Evolutionary conservation across 306 rosid genomes (phyloP).

Genomic region (Glycine latifolia): DNA sequence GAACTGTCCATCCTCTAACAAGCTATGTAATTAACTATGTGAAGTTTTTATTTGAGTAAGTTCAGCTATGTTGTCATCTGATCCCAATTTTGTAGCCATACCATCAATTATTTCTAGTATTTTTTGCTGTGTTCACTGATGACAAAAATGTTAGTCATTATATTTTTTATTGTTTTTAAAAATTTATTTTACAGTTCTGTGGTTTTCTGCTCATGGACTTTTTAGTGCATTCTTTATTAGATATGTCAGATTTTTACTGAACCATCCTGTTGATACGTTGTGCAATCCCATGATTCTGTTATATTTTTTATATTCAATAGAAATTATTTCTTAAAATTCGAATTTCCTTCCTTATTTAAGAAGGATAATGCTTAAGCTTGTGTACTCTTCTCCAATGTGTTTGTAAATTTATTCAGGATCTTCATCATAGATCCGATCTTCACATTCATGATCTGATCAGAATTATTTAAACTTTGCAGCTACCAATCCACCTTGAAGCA

Average conservation of each 20-base stretch:
- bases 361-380: too few species aligned
- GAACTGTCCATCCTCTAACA: slow-evolving; percentile 97
- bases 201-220: slow-evolving; percentile 3
- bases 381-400: too few species aligned
- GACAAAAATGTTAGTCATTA: slow-evolving; percentile 12
- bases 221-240: not conserved
- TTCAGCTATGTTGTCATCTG: slow-evolving; percentile 30
- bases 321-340: too few species aligned
- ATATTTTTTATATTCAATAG: too few species aligned
- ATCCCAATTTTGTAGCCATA: slow-evolving; percentile 17
- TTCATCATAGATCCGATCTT: slow-evolving; percentile 6
- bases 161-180: not conserved
- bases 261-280: too few species aligned
- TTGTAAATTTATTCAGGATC: not conserved
- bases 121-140: not conserved
- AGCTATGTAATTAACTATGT: slow-evolving; percentile 97
- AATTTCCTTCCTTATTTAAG: too few species aligned
- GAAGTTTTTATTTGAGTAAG: slow-evolving; percentile 97
- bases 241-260: too few species aligned
- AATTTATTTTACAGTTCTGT: not conserved
- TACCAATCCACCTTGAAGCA: slow-evolving; percentile 96
- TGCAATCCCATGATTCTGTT: too few species aligned
- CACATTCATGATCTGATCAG: slow-evolving; percentile 38
- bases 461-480: slow-evolving; percentile 57
- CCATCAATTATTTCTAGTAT: slow-evolving; percentile 41